Base-by-base conservation (phyloP, 495 filamentous ascomycete species). In the Elasticomyces elasticus region DNA sequence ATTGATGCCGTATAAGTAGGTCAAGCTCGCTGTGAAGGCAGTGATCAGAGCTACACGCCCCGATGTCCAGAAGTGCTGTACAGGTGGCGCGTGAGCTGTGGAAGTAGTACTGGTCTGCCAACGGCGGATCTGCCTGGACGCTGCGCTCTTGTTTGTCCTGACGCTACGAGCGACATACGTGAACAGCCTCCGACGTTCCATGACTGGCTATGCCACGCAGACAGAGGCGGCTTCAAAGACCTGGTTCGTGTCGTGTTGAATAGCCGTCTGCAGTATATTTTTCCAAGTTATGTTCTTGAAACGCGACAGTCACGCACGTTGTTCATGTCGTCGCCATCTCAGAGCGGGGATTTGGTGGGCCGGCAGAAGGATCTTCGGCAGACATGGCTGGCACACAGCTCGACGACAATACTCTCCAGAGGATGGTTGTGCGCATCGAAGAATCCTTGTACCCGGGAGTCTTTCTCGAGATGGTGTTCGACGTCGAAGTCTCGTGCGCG, bases 31-130 rank as follows among this genome's bases (percentile, higher is more conserved):
- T 12, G 67, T 66, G 27, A 70, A 66, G 12, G 64, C 66, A 5
- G 62, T 60, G 26, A 70, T 50, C 22, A 69, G 51, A 1, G 69
- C 47, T 17, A 68, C 69, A 24, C 66, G 55, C 5, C 61, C 51
- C 5, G 67, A 61, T 1, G 64, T 69, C 69, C 69, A 71, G 43
- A 69, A 69, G n/a, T 44, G 50, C 38, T 27, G 44, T 10, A 11
- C 26, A 2, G 33, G 50, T 49, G 22, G 44, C 28, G 42, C 3
- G 23, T 45, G 42, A 26, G n/a, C 17, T 41, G 49, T 46, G 22
- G 41, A 2, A 41, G 44, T 31, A 17, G 24, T 47, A 9, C 23
- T 50, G 24, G 56, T 45, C 28, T 55, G 56, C 56, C 56, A 60
- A 40, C 51, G 31, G 20, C 38, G 48, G 5, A 13, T 28, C 10